These are phyloP conservation scores for Haematococcus sp. DNA, from an alignment of 139 green algal genomes.

Conservation along the genomic window DNA sequence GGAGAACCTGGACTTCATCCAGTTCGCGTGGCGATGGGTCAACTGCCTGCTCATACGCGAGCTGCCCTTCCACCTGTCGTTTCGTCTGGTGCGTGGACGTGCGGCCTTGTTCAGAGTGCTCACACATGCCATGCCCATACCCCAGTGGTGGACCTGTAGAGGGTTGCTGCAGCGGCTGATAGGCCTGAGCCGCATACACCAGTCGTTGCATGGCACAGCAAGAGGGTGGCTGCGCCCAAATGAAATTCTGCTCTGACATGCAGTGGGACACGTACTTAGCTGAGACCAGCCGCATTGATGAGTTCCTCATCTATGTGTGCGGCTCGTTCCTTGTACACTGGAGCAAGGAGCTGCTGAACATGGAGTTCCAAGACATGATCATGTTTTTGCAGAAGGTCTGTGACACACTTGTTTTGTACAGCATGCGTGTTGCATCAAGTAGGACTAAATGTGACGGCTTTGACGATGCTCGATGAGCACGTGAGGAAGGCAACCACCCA, in stretches of 20 bases:
- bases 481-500: no score
- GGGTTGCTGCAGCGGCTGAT: no score
- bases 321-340: conserved; percentile 78
- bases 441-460: not conserved
- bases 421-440: not conserved
- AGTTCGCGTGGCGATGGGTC: conserved; percentile 98
- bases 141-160: no score
- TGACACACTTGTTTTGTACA: not conserved
- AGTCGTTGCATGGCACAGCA: no score
- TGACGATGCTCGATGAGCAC: not conserved
- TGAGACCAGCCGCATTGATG: conserved; percentile 66
- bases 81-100: conserved; percentile 10
- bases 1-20: conserved; percentile 91
- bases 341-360: conserved; percentile 48
- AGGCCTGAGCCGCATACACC: no score
- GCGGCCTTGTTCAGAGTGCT: no score
- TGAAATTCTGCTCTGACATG: conserved; percentile 24
- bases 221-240: no score
- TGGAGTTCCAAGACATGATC: conserved; percentile 83
- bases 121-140: no score
- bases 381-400: conserved; percentile 64
- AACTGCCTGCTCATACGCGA: conserved; percentile 95
- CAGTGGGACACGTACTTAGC: conserved; percentile 96
- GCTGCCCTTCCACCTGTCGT: conserved; percentile 23
- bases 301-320: conserved; percentile 82